Base-by-base conservation (phyloP, 2,329 filamentous ascomycete genomes). In the Dactylellina drechsleri region DNA sequence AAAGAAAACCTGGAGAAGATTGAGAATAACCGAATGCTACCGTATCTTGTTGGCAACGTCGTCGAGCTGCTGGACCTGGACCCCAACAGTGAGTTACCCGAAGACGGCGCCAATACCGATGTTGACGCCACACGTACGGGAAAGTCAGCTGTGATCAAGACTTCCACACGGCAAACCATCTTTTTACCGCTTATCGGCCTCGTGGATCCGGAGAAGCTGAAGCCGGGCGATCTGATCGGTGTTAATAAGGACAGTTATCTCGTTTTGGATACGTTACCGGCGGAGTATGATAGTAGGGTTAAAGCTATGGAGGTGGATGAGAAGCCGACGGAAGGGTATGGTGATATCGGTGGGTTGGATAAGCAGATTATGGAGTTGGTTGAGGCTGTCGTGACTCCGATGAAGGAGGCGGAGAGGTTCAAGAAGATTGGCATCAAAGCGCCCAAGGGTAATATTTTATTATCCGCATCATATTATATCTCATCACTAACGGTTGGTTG, bases 261-360 rank as follows among this genome's bases (percentile, higher is more conserved):
- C 41, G 92, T 99, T 78, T 87, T 99, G 70, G 96, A 99, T 82
- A 99, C 95, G 23, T 86, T 99, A 78, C 95, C 95, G 0, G 95
- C 95, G 54, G 96, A 99, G 83, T 99, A 99, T 81, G 95, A 99
- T 82, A 98, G 94, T 84, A 89, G 95, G 83, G 95, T 99, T 78
- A 99, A 99, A 86, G 96, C 96, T 41, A 99, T 99, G 95, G 96
- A 99, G 85, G 95, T 99, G 6, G 95, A 99, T 80, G 96, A 99
- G 87, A 99, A 99, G 86, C 96, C 95, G 8, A 98, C 93, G 45
- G 95, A 99, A 84, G 97, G 98, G 84, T 99, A 99, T 85, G 95
- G 90, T 65, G 95, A 99, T 84, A 96, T 99, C 13, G 95, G 95
- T 84, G 95, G 95, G 60, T 83, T 99, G 80, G 93, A 97, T 84